Evolutionary conservation across 768 basidiomycete species (phyloP), one percentile per base, ranked within the genome.

Genomic region (Mycena galericulata): DNA sequence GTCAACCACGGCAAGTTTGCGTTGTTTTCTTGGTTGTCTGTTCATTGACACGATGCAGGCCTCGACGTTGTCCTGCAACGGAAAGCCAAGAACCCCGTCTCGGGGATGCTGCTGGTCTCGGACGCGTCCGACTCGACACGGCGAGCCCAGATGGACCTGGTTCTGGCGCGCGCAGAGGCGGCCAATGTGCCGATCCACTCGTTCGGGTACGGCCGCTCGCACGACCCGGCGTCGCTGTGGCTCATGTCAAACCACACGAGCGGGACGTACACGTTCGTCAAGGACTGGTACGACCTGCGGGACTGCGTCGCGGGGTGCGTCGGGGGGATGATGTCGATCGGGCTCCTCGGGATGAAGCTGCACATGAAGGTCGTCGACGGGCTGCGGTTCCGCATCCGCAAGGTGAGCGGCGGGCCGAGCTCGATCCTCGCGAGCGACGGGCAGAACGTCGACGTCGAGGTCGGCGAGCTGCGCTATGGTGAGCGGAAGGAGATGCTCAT

Each of bases 201-300:
- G 4, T 92, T 99, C 72, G 98, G 98, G 57, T 99, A 97, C 75
- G 97, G 97, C 29, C 93, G 95, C 66, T 94, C 95, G 18, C 98
- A 99, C 76, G 98, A 99, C 78, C 98, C 98, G 20, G 95, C 95
- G 17, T 97, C 96, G 9, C 88, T 99, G 36, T 99, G 98, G 98
- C 90, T 99, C 50, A 97, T 99, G 87, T 98, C 97, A 12, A 99
- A 98, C 79, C 96, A 99, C 78, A 98, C 98, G 3, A 90, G 90
- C 70, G 98, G 98, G 27, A 98, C 96, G 30, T 99, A 99, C 82
- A 98, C 97, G 5, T 99, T 98, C 74, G 96, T 98, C 68, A 94
- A 94, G 80, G 97, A 98, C 76, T 98, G 97, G 93, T 97, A 98
- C 77, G 95, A 98, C 78, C 89, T 99, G 32, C 90, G 94, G 26